Base-by-base conservation (phyloP, 2,329 filamentous ascomycete genomes). In the Penicillium sp. region DNA sequence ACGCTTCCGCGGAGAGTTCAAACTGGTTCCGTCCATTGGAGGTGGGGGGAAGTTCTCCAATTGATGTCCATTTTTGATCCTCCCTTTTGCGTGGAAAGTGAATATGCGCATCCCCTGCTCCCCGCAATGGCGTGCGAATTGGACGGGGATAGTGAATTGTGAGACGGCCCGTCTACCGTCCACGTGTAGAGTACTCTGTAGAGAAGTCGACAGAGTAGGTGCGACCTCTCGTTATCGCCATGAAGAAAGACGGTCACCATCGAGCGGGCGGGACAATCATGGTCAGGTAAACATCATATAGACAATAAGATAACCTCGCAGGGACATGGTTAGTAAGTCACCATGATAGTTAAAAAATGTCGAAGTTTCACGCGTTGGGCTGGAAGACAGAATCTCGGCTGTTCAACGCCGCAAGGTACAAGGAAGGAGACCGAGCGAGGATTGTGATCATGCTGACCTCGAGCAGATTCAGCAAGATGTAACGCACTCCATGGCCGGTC, bases 31-130 rank as follows among this genome's bases (percentile, higher is more conserved):
- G 37, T 25, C 12, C 15, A n/a, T 8, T 4, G 1, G 1, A 34
- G 14, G 54, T 25, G 43, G 37, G 20, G 20, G 54, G 20, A 8
- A 38, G 4, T 57, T 57, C 54, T 57, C 58, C 58, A 57, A 60
- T 17, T 45, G 50, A 50, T 54, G 31, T 31, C 31, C 31, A 31
- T 8, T 8, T 8, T 10, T 31, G 31, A 10, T 31, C 31, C 31
- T 31, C 31, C 31, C 7, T 31, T 31, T 31, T 31, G 31, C 31
- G 7, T 31, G 31, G 6, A 31, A 8, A 31, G 1, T 31, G 5
- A 28, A 28, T 28, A 5, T 5, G 25, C 5, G 25, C 6, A 28
- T 1, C 38, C 17, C 10, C 12, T 15, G 4, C 10, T 35, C 45
- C 47, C 47, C 47, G 47, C 47, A 35, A 49, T 49, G 47, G 47